These are phyloP conservation scores for Hemileccinum impolitum DNA, from an alignment of 768 basidiomycete species.

Conservation along the genomic window DNA sequence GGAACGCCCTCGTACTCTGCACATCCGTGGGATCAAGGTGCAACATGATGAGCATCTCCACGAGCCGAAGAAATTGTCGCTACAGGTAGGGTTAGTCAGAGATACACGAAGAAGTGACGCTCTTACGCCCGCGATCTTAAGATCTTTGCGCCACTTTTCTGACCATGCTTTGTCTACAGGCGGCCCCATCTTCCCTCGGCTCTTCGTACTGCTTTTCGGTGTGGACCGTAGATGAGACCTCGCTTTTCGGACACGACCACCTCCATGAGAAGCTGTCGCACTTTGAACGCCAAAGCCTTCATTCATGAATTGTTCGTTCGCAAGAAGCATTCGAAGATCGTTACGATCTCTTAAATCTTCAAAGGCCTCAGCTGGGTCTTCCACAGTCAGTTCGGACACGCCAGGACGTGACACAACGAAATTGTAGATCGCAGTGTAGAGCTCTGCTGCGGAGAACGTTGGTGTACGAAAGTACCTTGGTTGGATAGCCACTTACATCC, in stretches of 20 bases:
- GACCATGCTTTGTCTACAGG: conserved; percentile 75
- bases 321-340: conserved; percentile 77
- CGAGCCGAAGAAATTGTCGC: conserved; percentile 90
- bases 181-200: conserved; percentile 67
- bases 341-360: conserved; percentile 94
- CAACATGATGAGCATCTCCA: conserved; percentile 86
- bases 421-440: conserved; percentile 84
- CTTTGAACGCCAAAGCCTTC: conserved; percentile 58
- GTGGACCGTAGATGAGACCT: conserved; percentile 36
- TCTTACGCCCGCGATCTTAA: conserved; percentile 86
- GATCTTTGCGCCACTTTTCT: conserved; percentile 73
- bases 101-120: not conserved
- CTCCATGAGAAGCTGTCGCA: conserved; percentile 41
- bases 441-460: conserved; percentile 53
- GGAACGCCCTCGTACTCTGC: conserved; percentile 57
- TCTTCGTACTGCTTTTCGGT: conserved; percentile 18
- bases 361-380: conserved; percentile 97
- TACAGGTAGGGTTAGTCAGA: conserved; percentile 28
- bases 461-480: not conserved
- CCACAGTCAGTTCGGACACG: conserved; percentile 91
- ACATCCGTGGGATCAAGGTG: conserved; percentile 63
- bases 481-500: conserved; percentile 60
- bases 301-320: conserved; percentile 59
- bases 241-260: conserved; percentile 40
- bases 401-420: conserved; percentile 61